Conservation (phyloP, 495 filamentous ascomycete species). For the Aeminium ludgeri region DNA sequence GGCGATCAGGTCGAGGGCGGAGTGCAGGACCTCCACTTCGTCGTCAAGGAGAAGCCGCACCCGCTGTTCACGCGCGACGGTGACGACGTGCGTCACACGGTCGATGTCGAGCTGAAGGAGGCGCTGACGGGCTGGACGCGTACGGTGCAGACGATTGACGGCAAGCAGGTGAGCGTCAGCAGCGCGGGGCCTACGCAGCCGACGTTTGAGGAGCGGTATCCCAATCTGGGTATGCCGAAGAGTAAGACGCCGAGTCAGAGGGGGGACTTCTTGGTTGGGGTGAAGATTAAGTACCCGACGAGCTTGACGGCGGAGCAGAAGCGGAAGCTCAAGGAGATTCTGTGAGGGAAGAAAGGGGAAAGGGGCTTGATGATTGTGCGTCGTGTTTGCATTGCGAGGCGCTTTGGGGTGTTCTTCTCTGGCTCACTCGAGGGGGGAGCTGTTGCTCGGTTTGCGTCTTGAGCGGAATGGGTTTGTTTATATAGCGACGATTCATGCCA, state of each 20-base stretch:
- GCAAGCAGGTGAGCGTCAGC: conserved; percentile 58
- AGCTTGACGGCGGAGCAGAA: conserved; percentile 61
- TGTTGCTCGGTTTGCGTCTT: no score
- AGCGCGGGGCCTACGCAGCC: conserved; percentile 73
- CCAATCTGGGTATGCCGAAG: conserved; percentile 74
- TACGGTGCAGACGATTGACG: conserved; percentile 84
- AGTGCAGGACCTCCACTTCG: conserved; percentile 89
- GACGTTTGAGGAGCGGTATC: conserved; percentile 63
- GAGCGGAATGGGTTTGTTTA: no score
- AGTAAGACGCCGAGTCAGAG: conserved; percentile 71
- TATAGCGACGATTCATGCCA: no score
- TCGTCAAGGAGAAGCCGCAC: conserved; percentile 84
- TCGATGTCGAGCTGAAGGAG: conserved; percentile 83
- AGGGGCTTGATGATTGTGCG: no score
- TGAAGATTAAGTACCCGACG: conserved; percentile 80
- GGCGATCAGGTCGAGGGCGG: conserved; percentile 95
- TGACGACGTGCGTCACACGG: conserved; percentile 60
- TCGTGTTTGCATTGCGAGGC: not conserved
- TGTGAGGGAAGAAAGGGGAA: conserved; percentile 22
- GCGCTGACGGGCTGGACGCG: conserved; percentile 89
- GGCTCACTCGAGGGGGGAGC: no score
- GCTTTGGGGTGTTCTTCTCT: not conserved
- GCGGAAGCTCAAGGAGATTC: conserved; percentile 54
- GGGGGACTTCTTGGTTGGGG: conserved; percentile 75
- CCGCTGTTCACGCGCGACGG: conserved; percentile 66